A percentile compares a stretch with the other conserved stretches of the same genome.
These are phyloP conservation scores for Jatropha curcas DNA, from an alignment of 345 rosid genomes.

Conservation along the genomic window DNA sequence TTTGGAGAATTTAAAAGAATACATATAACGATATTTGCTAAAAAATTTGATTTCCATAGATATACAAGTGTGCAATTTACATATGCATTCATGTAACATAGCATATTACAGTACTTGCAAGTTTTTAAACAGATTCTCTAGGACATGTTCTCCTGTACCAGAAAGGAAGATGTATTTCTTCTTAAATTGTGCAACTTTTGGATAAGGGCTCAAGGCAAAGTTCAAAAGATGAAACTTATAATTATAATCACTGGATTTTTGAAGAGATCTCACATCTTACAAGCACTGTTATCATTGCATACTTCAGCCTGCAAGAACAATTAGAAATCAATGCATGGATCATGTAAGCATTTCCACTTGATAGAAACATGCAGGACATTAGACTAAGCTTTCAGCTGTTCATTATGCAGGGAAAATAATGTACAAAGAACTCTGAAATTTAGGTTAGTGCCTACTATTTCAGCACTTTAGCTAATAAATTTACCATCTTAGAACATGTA, in stretches of 20 bases:
- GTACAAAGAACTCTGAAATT: too few species aligned
- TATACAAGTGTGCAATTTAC: too few species aligned
- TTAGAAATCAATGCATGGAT: neutral
- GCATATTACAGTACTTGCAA: too few species aligned
- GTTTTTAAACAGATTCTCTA: too few species aligned
- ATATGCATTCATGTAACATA: too few species aligned
- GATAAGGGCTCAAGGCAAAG: neutral
- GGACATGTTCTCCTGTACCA: neutral
- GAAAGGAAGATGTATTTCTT: neutral
- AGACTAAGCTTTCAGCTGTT: too few species aligned
- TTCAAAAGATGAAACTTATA: neutral
- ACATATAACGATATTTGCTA: too few species aligned
- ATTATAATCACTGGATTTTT: neutral
- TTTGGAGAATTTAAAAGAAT: too few species aligned
- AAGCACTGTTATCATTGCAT: slow-evolving; percentile 46
- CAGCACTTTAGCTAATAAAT: neutral
- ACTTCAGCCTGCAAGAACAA: slow-evolving; percentile 48
- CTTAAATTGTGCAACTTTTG: neutral
- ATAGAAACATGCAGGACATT: neutral
- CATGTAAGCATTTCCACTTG: neutral
- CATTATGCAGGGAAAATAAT: too few species aligned
- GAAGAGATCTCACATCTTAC: slow-evolving; percentile 47
- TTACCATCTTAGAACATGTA: neutral
- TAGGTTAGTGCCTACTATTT: too few species aligned
- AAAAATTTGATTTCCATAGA: too few species aligned